These are phyloP conservation scores for Suillus decipiens DNA, from an alignment of 768 basidiomycete genomes.

Conservation along the genomic window DNA sequence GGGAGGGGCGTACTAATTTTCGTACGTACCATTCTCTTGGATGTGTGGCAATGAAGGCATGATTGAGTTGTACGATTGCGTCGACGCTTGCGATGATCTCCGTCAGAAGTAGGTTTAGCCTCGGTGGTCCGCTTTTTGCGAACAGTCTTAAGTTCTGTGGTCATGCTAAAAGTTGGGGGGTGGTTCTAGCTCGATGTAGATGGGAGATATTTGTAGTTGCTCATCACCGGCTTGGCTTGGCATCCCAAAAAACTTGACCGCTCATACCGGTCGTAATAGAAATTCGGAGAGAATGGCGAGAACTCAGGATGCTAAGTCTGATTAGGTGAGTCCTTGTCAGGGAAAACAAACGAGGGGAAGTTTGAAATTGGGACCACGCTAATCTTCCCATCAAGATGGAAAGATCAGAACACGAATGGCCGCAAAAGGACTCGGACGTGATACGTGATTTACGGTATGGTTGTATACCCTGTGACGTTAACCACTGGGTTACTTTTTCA, in stretches of 20 bases:
- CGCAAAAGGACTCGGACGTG: conserved; percentile 1
- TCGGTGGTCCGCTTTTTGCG: conserved; percentile 33
- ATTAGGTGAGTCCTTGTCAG: conserved; percentile 12
- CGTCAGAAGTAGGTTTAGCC: conserved; percentile 39
- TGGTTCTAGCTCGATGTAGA: conserved; percentile 7
- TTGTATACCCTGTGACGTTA: too few species aligned
- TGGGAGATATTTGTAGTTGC: conserved; percentile 31
- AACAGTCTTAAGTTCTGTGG: conserved; percentile 25
- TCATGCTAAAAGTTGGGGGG: conserved; percentile 22
- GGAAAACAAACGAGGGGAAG: conserved; percentile 18
- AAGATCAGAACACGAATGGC: conserved; percentile 19
- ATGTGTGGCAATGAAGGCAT: conserved; percentile 72
- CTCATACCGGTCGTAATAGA: conserved; percentile 14
- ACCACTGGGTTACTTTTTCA: too few species aligned
- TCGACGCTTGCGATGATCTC: conserved; percentile 60
- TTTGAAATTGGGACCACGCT: conserved; percentile 9
- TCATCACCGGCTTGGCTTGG: conserved; percentile 26
- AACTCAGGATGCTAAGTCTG: conserved; percentile 11
- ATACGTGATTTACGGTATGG: too few species aligned
- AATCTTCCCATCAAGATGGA: conserved; percentile 23
- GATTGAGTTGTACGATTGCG: conserved; percentile 76
- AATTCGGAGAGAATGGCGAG: conserved; percentile 3
- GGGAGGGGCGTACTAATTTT: too few species aligned
- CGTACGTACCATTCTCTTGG: conserved; percentile 65
- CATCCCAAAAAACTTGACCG: conserved; percentile 13